Evolutionary conservation across 108 stramenopile species (phyloP).

Genomic region (Mediolabrus comicus): DNA sequence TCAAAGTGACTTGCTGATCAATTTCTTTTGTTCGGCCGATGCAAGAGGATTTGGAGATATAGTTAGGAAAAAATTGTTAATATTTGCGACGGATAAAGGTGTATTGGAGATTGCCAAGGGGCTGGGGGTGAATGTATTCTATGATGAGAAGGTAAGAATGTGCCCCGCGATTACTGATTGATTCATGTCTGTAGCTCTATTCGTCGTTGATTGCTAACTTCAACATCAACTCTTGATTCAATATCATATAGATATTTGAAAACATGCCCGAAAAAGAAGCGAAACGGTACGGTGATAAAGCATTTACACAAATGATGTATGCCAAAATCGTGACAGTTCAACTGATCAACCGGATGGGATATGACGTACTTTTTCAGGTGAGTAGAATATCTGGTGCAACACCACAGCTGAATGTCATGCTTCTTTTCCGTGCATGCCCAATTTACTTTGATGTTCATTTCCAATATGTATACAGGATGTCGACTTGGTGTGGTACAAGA

Average conservation of each 20-base stretch:
- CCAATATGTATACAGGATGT: conserved; percentile 74
- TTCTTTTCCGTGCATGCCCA: conserved; percentile 23
- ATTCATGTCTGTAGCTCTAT: background rate
- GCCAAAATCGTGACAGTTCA: conserved; percentile 62
- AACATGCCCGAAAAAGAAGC: conserved; percentile 48
- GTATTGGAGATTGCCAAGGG: conserved; percentile 44
- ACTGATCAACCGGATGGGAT: conserved; percentile 48
- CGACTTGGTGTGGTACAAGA: conserved; percentile 67
- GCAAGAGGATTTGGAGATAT: conserved; percentile 42
- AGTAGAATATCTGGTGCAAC: too few species aligned
- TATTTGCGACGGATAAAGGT: conserved; percentile 55
- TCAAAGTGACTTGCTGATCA: conserved; percentile 47
- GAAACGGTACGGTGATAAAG: conserved; percentile 48
- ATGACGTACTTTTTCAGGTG: conserved; percentile 67
- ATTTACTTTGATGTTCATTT: conserved; percentile 2
- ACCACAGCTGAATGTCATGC: too few species aligned
- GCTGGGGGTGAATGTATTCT: conserved; percentile 48
- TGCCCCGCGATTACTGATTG: background rate
- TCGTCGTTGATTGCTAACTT: background rate
- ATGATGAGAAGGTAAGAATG: conserved; percentile 38
- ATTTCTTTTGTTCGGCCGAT: conserved; percentile 52
- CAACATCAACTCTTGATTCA: background rate
- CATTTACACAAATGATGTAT: conserved; percentile 70
- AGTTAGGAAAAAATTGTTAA: conserved; percentile 37
- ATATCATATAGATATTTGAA: conserved; percentile 14